Percentiles rank a stretch among this genome's conserved stretches.
Conservation (phyloP, 129 eudicot genomes). For the Calendula officinalis region DNA sequence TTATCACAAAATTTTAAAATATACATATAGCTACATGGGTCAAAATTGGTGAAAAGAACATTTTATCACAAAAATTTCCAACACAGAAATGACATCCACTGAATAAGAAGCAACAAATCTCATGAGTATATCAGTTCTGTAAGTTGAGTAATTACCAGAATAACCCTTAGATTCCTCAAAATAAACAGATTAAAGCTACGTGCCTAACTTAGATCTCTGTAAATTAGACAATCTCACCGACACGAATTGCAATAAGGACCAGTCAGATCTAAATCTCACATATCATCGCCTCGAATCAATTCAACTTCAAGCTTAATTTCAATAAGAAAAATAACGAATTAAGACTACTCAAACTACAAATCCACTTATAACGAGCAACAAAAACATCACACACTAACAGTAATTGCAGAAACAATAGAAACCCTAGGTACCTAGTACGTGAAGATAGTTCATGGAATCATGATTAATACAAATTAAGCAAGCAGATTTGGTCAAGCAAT, state of each 20-base stretch:
- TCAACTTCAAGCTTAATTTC: constrained; percentile 2
- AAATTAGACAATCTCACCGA: constrained; percentile 14
- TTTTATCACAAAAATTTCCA: too few species aligned
- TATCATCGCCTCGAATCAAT: background rate
- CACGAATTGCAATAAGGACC: background rate
- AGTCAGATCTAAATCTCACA: constrained; percentile 28
- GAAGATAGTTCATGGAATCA: background rate
- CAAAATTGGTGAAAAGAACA: too few species aligned
- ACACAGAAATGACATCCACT: too few species aligned
- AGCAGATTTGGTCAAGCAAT: background rate
- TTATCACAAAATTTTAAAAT: too few species aligned
- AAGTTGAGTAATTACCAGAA: too few species aligned
- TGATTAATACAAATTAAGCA: background rate
- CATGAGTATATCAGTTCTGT: background rate
- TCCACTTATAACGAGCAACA: background rate
- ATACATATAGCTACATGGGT: too few species aligned
- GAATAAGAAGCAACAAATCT: background rate
- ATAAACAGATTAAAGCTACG: background rate
- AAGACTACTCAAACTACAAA: background rate
- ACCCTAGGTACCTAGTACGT: background rate
- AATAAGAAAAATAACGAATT: background rate
- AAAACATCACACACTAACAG: background rate
- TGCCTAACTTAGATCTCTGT: constrained; percentile 1
- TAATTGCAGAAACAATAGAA: background rate
- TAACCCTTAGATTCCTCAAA: background rate